Evolutionary conservation across 192 early-diverging fungal genomes (phyloP), one percentile per base, ranked within the genome.

Genomic region (Coemansia sp.): DNA sequence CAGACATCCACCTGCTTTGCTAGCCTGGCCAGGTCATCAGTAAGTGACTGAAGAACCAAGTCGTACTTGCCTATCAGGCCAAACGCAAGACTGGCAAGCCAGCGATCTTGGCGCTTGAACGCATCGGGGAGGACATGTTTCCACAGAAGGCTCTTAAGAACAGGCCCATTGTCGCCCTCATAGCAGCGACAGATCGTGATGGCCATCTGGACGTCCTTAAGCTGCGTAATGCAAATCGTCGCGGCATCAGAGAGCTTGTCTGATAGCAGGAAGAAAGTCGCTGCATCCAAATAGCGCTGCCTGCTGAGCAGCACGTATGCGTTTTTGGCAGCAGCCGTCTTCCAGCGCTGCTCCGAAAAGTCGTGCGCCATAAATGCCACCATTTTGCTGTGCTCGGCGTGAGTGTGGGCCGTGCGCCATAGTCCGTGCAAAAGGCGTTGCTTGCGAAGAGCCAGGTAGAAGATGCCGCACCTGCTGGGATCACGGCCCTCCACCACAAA

Each of bases 231-330:
- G 36, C 95, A 96, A 7, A 99, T 88, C 61, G 84, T 91, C 3
- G 89, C 87, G 3, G 95, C 94, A 73, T 99, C 97, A 27, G 78
- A 74, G n/a, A 96, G 61, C 24, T 84, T 84, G 38, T 88, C 89
- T 1, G 82, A 93, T 4, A 99, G 80, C 54, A 99, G 57, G 58
- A 99, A 99, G 60, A 99, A 99, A 0, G 94, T 84, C 0, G 89
- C 95, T 0, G 95, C 93, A 61, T 96, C 91, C 33, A 89, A 83
- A 57, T 90, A 98, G 38, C 95, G 79, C 51, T 97, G 94, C 55
- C 91, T 92, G 50, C 95, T 92, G 19, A 99, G 67, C 29, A 99
- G 61, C n/a, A 88, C 97, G 72, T 90, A 99, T 3, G 97, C 97
- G 58, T 99, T 99, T 60, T 99, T 99, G n/a, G 85, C 68, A 2